These are phyloP conservation scores for Cardamine chenopodiifolia DNA, from an alignment of 345 rosid species.

Conservation along the genomic window DNA sequence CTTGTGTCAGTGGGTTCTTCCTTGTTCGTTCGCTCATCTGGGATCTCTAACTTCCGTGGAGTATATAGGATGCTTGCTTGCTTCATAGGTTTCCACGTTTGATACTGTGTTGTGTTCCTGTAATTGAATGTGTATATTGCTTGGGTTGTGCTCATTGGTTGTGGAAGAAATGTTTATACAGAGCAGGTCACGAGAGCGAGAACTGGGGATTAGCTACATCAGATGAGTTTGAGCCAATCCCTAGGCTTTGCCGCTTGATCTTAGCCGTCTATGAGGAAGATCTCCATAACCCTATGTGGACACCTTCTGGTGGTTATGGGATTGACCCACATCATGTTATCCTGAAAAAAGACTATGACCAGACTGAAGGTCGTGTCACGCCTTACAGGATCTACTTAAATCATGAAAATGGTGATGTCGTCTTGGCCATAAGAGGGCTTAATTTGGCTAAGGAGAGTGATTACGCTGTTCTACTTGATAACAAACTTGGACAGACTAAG, in stretches of 20 bases:
- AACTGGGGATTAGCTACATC: slow-evolving; percentile 86
- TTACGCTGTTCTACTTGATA: slow-evolving; percentile 84
- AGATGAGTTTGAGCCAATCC: slow-evolving; percentile 78
- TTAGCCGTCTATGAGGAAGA: slow-evolving; percentile 78
- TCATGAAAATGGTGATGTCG: slow-evolving; percentile 62
- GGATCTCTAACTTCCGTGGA: not conserved
- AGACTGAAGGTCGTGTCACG: slow-evolving; percentile 65
- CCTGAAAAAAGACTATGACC: slow-evolving; percentile 60
- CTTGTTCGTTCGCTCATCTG: too few relatives aligned
- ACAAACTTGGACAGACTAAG: slow-evolving; percentile 85
- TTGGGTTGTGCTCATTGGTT: slow-evolving; percentile 85
- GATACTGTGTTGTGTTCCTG: slow-evolving; percentile 75
- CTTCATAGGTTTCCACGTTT: slow-evolving; percentile 70
- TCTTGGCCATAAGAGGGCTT: slow-evolving; percentile 76
- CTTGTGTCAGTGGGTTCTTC: slow-evolving; percentile 12
- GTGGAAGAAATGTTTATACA: slow-evolving; percentile 85
- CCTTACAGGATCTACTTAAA: slow-evolving; percentile 88
- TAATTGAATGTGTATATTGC: slow-evolving; percentile 88
- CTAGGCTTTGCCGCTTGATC: slow-evolving; percentile 74
- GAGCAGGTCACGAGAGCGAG: slow-evolving; percentile 87
- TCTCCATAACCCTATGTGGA: slow-evolving; percentile 79
- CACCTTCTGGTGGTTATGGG: slow-evolving; percentile 85
- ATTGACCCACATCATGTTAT: slow-evolving; percentile 70
- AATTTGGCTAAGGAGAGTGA: slow-evolving; percentile 84
- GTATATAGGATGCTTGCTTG: slow-evolving; percentile 35